Evolutionary conservation across 2,329 filamentous ascomycete species (phyloP).

Genomic region (Aspergillus texensis): DNA sequence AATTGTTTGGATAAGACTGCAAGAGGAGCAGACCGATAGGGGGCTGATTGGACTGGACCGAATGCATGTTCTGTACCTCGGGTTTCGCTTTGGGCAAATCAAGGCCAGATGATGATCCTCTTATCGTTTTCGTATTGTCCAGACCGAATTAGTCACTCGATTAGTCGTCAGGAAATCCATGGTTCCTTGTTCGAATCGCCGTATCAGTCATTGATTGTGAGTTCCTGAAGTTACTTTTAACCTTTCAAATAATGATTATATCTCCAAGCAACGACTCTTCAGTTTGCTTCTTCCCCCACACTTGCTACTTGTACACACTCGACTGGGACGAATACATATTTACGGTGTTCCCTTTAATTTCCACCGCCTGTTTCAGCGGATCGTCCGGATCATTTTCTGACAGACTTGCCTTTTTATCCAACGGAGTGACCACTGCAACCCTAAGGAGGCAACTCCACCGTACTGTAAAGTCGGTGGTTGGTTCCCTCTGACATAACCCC

Average conservation of each 20-base stretch:
- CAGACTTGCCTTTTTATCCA: not conserved
- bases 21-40: not conserved
- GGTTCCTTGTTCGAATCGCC: not conserved
- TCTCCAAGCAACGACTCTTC: not conserved
- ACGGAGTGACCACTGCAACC: not conserved
- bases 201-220: not conserved
- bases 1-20: not conserved
- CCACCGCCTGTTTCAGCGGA: not conserved
- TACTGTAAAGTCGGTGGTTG: not conserved
- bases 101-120: not conserved
- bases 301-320: too few relatives aligned
- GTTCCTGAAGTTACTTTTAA: not conserved
- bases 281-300: too few relatives aligned
- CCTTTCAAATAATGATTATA: not conserved
- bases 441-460: not conserved
- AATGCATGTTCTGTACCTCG: not conserved
- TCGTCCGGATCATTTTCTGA: not conserved
- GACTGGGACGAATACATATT: too few relatives aligned
- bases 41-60: not conserved
- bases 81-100: not conserved
- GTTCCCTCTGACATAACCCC: constrained; percentile 1
- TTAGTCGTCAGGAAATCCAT: not conserved
- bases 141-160: not conserved
- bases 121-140: not conserved
- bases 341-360: not conserved